phyloP scores from a whole-genome alignment of 73 alveolate species.

The Stentor roeselii region DNA sequence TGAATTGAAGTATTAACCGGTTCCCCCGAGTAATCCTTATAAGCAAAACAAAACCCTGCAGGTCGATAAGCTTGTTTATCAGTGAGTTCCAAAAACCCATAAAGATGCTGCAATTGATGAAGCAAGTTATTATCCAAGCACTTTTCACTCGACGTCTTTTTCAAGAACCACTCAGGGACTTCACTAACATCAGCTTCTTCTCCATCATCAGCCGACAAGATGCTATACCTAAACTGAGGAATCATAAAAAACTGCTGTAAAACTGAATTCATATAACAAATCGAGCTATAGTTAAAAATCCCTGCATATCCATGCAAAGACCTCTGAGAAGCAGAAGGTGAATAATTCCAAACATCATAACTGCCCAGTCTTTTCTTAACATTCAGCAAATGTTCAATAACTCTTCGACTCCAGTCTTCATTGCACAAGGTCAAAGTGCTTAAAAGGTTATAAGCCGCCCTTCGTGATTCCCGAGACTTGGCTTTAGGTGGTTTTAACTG shows the following conservation, averaged over 20 bases:
- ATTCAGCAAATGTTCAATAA: background rate
- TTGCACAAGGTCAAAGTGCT: background rate
- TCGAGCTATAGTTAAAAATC: constrained; percentile 78
- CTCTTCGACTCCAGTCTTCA: background rate
- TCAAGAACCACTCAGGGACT: background rate
- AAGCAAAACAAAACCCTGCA: constrained; percentile 82
- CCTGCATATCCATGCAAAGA: constrained; percentile 68
- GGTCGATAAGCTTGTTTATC: constrained; percentile 94
- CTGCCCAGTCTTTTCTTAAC: background rate
- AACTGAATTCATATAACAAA: constrained; percentile 97
- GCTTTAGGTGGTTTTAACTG: constrained; percentile 40
- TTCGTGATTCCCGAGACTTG: constrained; percentile 40
- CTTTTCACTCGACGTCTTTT: background rate
- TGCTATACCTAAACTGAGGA: constrained; percentile 87
- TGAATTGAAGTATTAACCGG: constrained; percentile 92
- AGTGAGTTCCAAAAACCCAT: constrained; percentile 83
- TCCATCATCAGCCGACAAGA: constrained; percentile 79
- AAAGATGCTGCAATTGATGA: constrained; percentile 89
- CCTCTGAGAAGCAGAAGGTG: constrained; percentile 63
- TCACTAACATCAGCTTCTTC: constrained; percentile 33
- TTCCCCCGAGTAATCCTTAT: constrained; percentile 93
- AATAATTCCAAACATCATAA: constrained; percentile 53
- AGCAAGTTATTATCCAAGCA: constrained; percentile 88
- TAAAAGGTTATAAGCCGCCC: constrained; percentile 47
- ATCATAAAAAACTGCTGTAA: constrained; percentile 95